These are phyloP conservation scores for Trametes hirsuta DNA, from an alignment of 1,284 basidiomycete species.

Conservation along the genomic window DNA sequence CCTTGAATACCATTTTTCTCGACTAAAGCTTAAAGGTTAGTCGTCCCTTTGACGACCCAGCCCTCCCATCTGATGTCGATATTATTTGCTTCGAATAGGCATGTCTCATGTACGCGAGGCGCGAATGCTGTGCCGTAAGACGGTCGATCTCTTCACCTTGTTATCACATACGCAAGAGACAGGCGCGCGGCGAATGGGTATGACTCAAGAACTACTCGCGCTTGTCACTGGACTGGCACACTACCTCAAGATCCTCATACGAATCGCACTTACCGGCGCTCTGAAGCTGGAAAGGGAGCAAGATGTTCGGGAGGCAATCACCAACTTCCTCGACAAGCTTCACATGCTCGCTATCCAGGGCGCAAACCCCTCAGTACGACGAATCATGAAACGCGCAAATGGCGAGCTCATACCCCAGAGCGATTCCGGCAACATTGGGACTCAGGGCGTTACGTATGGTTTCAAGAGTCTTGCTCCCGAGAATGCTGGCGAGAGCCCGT, in stretches of 20 bases:
- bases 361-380: constrained; percentile 77
- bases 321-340: constrained; percentile 89
- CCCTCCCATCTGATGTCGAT: background rate
- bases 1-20: constrained; percentile 88
- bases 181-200: constrained; percentile 86
- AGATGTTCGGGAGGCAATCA: constrained; percentile 81
- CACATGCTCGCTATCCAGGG: constrained; percentile 90
- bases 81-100: constrained; percentile 49
- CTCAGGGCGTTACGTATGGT: constrained; percentile 83
- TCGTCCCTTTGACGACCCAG: constrained; percentile 10
- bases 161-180: constrained; percentile 97
- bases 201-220: constrained; percentile 97
- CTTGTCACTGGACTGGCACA: constrained; percentile 98
- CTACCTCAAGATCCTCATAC: constrained; percentile 99
- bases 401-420: constrained; percentile 56
- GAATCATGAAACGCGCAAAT: constrained; percentile 68
- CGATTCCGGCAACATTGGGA: constrained; percentile 62
- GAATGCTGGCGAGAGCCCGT: constrained; percentile 85
- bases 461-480: constrained; percentile 89
- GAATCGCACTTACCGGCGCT: constrained; percentile 95
- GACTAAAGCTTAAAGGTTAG: constrained; percentile 82
- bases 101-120: constrained; percentile 99
- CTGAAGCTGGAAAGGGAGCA: constrained; percentile 95
- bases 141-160: constrained; percentile 97
- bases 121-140: constrained; percentile 98